These are phyloP conservation scores for Claviceps maximensis DNA, from an alignment of 2,329 filamentous ascomycete species.

Conservation along the genomic window DNA sequence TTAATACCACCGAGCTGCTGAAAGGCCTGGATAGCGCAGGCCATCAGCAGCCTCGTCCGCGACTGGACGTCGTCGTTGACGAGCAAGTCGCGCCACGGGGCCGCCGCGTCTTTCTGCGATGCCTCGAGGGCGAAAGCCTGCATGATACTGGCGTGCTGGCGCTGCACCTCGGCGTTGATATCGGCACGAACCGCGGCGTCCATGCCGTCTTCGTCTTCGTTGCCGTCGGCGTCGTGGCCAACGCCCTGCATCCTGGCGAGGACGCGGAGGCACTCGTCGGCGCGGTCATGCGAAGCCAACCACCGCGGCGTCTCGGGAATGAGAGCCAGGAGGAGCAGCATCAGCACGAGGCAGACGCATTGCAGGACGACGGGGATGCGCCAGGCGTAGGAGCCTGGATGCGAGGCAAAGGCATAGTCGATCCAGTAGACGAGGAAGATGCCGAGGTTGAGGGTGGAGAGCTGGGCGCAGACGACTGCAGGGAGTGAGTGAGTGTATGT, in stretches of 20 bases:
- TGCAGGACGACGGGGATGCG: constrained; percentile 29
- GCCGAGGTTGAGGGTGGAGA: constrained; percentile 33
- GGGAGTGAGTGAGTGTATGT: no score
- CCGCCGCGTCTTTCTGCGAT: neutral
- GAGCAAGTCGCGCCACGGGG: constrained; percentile 18
- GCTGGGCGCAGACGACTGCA: constrained; percentile 30
- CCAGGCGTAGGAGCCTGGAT: constrained; percentile 22
- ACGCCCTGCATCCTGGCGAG: constrained; percentile 7
- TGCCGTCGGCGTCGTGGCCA: neutral
- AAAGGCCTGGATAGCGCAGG: constrained; percentile 17
- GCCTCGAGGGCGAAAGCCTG: neutral
- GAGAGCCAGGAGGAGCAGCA: constrained; percentile 23
- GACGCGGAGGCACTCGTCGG: constrained; percentile 23
- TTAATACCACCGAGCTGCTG: constrained; percentile 38
- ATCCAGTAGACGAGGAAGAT: constrained; percentile 33
- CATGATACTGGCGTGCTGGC: neutral
- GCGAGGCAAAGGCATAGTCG: constrained; percentile 26
- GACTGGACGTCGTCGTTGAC: constrained; percentile 20
- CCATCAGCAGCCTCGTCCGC: constrained; percentile 17
- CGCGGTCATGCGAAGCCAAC: constrained; percentile 24
- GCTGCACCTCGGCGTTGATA: neutral
- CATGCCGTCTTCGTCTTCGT: no score
- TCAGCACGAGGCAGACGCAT: constrained; percentile 25
- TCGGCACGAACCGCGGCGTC: no score
- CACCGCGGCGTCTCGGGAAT: constrained; percentile 31